Evolutionary conservation across 2,329 filamentous ascomycete species (phyloP).

Genomic region (Aspergillus glaucus): DNA sequence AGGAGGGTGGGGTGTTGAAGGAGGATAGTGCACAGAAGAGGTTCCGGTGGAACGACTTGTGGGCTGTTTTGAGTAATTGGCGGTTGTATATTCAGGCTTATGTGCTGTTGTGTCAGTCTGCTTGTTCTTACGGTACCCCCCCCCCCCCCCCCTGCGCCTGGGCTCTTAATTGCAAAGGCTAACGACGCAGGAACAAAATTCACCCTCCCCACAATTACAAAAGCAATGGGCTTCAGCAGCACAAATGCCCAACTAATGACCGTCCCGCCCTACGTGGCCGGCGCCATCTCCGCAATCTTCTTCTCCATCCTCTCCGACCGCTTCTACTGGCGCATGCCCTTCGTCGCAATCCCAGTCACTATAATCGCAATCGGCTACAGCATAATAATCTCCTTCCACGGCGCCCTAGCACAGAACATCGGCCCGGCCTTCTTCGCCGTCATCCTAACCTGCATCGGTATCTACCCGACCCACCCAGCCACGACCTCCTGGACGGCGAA

Average conservation of each 20-base stretch:
- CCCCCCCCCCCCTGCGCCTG: not conserved
- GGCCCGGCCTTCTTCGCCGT: conserved; percentile 18
- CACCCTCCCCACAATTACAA: conserved; percentile 33
- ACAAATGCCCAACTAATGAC: conserved; percentile 29
- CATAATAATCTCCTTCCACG: conserved; percentile 18
- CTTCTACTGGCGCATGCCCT: conserved; percentile 21
- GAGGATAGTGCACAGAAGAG: conserved; percentile 9
- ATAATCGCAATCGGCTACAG: conserved; percentile 12
- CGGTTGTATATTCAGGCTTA: conserved; percentile 28
- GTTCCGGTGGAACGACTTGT: conserved; percentile 31
- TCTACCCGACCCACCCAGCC: conserved; percentile 21
- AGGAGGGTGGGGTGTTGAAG: conserved; percentile 17
- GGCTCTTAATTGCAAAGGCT: not conserved
- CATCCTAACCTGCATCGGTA: conserved; percentile 16
- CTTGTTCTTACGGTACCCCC: conserved; percentile 16
- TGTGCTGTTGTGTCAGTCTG: conserved; percentile 20
- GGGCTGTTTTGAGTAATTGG: conserved; percentile 31
- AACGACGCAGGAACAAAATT: conserved; percentile 29
- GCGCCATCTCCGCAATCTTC: conserved; percentile 17
- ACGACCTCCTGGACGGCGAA: conserved; percentile 20
- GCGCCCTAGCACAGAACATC: conserved; percentile 12
- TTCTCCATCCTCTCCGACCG: conserved; percentile 17
- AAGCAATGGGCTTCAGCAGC: conserved; percentile 29
- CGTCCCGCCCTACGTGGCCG: conserved; percentile 20
- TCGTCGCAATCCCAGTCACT: conserved; percentile 12